Conservation (phyloP, 2,329 filamentous ascomycete genomes). For the Fusarium bulbicola region DNA sequence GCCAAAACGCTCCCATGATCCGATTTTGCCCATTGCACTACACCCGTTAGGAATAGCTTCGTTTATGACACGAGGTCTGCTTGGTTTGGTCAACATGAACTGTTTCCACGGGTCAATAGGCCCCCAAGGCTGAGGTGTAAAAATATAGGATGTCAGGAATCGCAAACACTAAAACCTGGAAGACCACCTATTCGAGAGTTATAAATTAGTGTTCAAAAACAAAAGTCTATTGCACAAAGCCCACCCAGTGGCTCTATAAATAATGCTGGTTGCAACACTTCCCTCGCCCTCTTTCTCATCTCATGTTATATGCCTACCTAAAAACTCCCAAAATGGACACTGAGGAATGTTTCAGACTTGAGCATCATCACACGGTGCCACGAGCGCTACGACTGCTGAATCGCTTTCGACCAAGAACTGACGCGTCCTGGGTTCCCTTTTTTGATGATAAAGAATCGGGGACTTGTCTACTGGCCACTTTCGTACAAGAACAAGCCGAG, state of each 20-base stretch:
- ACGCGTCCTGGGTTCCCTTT: neutral
- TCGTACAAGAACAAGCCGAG: rapidly evolving
- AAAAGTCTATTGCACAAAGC: neutral
- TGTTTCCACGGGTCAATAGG: too few relatives aligned
- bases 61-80: too few relatives aligned
- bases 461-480: neutral
- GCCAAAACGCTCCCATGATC: neutral
- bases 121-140: too few relatives aligned
- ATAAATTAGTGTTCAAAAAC: neutral
- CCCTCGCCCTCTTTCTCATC: neutral
- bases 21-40: neutral
- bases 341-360: neutral
- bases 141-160: too few relatives aligned
- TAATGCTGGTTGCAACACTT: neutral
- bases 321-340: rapidly evolving
- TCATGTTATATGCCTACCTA: neutral
- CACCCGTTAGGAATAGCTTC: neutral
- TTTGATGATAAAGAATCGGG: neutral
- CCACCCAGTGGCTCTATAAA: neutral
- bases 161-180: too few relatives aligned
- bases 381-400: neutral
- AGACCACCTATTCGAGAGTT: too few relatives aligned
- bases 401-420: too few relatives aligned
- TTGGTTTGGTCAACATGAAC: too few relatives aligned
- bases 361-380: neutral